Percentiles rank a stretch among this genome's conserved stretches.
These are phyloP conservation scores for Ophiosphaerella korrae DNA, from an alignment of 2,329 filamentous ascomycete genomes.

Conservation along the genomic window DNA sequence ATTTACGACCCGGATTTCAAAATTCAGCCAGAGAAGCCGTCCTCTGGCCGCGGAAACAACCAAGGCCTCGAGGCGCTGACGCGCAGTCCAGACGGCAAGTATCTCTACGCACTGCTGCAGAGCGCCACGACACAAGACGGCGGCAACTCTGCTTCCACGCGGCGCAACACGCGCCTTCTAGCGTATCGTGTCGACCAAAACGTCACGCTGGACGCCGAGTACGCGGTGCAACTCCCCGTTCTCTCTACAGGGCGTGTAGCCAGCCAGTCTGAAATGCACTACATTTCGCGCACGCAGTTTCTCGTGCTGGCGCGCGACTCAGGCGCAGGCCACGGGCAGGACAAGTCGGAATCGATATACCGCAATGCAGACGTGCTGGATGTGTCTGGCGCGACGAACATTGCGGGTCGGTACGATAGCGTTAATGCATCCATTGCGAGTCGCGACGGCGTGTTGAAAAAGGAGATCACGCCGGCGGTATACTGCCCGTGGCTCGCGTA, in stretches of 20 bases:
- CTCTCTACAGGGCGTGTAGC: slow-evolving; percentile 63
- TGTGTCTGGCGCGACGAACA: slow-evolving; percentile 64
- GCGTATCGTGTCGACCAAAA: slow-evolving; percentile 63
- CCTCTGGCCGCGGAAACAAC: slow-evolving; percentile 71
- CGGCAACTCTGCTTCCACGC: slow-evolving; percentile 59
- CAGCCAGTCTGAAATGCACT: slow-evolving; percentile 71
- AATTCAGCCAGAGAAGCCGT: slow-evolving; percentile 62
- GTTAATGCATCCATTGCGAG: slow-evolving; percentile 54
- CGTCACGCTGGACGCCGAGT: slow-evolving; percentile 63
- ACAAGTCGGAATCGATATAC: slow-evolving; percentile 62
- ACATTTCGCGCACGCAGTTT: slow-evolving; percentile 67
- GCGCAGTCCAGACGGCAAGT: slow-evolving; percentile 65
- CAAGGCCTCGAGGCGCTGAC: slow-evolving; percentile 76
- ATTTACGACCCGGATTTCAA: slow-evolving; percentile 59
- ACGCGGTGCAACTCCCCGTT: slow-evolving; percentile 68
- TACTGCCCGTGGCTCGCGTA: slow-evolving; percentile 72
- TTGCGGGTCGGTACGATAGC: slow-evolving; percentile 55
- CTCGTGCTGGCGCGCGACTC: slow-evolving; percentile 70
- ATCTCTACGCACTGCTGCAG: slow-evolving; percentile 69
- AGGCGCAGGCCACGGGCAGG: slow-evolving; percentile 62
- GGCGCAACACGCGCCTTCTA: slow-evolving; percentile 65
- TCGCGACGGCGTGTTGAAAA: slow-evolving; percentile 58
- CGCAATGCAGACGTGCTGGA: slow-evolving; percentile 73
- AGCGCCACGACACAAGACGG: slow-evolving; percentile 61
- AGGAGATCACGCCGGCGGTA: slow-evolving; percentile 60